Percentiles rank a stretch among this genome's conserved stretches.
Conservation (phyloP, 257 asterid species). For the Primulina tabacum region DNA sequence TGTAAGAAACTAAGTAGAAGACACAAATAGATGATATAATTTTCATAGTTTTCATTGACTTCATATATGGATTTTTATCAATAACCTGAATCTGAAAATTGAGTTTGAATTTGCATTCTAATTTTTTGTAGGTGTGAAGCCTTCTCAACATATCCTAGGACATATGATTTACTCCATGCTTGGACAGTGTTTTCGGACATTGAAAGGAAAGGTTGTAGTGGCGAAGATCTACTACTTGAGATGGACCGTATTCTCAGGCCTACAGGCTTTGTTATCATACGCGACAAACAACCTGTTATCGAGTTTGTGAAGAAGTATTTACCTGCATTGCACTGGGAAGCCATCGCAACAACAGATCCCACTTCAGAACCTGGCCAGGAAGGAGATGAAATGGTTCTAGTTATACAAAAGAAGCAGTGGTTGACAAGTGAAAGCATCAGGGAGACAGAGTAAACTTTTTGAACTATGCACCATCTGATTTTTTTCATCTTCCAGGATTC, state of each 20-base stretch:
- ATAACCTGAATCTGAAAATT: background rate
- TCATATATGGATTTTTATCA: background rate
- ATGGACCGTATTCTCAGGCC: conserved; percentile 95
- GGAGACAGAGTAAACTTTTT: conserved; percentile 49
- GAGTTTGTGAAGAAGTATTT: conserved; percentile 79
- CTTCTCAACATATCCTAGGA: conserved; percentile 90
- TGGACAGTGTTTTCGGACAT: conserved; percentile 81
- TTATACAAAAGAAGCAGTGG: conserved; percentile 85
- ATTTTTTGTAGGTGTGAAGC: conserved; percentile 78
- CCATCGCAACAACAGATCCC: conserved; percentile 51
- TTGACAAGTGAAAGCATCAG: conserved; percentile 82
- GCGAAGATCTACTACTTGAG: conserved; percentile 87
- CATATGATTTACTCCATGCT: conserved; percentile 88
- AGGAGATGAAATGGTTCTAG: conserved; percentile 57
- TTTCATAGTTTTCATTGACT: background rate
- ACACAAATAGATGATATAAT: background rate
- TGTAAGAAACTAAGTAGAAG: background rate
- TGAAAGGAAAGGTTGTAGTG: conserved; percentile 93
- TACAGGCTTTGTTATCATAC: conserved; percentile 69
- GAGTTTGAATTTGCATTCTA: conserved; percentile 2
- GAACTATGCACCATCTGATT: conserved; percentile 7
- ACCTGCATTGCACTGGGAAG: conserved; percentile 88
- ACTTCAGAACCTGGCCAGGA: conserved; percentile 52
- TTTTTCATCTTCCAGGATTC: conserved; percentile 24
- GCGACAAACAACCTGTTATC: conserved; percentile 65